Evolutionary conservation across 768 basidiomycete genomes (phyloP).

Genomic region (Crepidotus variabilis): DNA sequence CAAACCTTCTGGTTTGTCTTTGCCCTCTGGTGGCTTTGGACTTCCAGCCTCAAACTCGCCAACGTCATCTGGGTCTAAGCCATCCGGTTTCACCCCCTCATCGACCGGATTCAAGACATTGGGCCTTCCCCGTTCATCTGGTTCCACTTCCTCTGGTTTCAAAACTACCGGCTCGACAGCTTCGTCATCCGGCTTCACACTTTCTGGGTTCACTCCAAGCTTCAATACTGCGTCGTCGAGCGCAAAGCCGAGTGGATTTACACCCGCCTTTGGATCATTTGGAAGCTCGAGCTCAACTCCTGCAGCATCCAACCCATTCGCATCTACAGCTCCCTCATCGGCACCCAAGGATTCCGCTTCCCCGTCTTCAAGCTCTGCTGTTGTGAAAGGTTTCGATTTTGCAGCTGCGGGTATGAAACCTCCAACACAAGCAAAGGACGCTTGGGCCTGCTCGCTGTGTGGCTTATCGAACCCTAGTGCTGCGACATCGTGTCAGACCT

Average conservation of each 20-base stretch:
- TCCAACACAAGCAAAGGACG: slow-evolving; percentile 21
- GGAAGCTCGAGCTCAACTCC: neutral
- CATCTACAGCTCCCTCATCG: neutral
- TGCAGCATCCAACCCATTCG: neutral
- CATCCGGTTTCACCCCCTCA: neutral
- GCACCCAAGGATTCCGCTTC: neutral
- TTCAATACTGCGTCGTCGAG: no score
- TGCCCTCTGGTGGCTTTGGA: neutral
- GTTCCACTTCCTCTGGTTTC: no score
- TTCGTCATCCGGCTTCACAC: no score
- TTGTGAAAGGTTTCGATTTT: slow-evolving; percentile 48
- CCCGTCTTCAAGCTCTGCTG: neutral
- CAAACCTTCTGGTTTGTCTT: neutral
- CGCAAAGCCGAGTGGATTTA: no score
- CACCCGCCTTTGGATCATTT: neutral
- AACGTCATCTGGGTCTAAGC: neutral
- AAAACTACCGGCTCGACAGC: neutral
- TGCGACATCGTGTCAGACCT: slow-evolving; percentile 43
- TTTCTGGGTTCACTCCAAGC: no score
- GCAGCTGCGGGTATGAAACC: slow-evolving; percentile 51
- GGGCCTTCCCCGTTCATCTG: neutral
- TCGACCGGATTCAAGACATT: neutral
- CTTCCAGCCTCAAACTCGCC: neutral
- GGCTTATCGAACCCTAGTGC: slow-evolving; percentile 40
- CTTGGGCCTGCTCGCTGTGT: slow-evolving; percentile 59